Evolutionary conservation across 179 eudicot genomes (phyloP), one percentile per base, ranked within the genome.

Genomic region (Silene noctiflora): DNA sequence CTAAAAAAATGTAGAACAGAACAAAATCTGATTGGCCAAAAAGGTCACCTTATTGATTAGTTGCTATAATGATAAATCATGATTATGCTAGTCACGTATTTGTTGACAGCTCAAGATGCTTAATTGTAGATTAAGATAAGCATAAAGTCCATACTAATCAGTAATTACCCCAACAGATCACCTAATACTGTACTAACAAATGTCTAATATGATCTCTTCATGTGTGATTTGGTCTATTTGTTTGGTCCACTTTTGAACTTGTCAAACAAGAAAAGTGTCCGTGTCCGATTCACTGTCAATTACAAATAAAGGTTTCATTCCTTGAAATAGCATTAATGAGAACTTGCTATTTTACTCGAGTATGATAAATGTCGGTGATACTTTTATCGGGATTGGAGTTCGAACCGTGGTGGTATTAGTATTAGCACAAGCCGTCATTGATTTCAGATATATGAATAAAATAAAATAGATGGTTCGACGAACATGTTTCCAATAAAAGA

Each of bases 21-120:
- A 53, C 53, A 64, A 58, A 59, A 71, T 78, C 46, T 35, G 56
- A 71, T 71, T 24, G 14, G 79, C 59, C 24, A 6, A 74, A 83
- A 74, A 75, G 75, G 77, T 58, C 33, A 69, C 17, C 35, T 67
- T 60, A 29, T 55, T n/a, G 39, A 77, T 74, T 76, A 74, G 67
- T 74, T 51, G 79, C 48, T 65, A 51, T 29, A 63, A 53, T 77
- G 81, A 75, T 83, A 72, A 55, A 53, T 77, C 79, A 78, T 83
- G 72, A 80, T 80, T 67, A 75, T 77, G 83, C 69, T 71, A 75
- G 60, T 24, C 83, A 60, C 74, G 81, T 83, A 83, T 60, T 77
- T 78, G 74, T 4, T 73, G 81, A 80, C 86, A 83, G 86, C 86
- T 83, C 79, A 83, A 69, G 61, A 77, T 80, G 85, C 56, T 67